A percentile compares a stretch with the other conserved stretches of the same genome.
Conservation (phyloP, 352 stramenopile species). For the Phytophthora tentaculata region DNA sequence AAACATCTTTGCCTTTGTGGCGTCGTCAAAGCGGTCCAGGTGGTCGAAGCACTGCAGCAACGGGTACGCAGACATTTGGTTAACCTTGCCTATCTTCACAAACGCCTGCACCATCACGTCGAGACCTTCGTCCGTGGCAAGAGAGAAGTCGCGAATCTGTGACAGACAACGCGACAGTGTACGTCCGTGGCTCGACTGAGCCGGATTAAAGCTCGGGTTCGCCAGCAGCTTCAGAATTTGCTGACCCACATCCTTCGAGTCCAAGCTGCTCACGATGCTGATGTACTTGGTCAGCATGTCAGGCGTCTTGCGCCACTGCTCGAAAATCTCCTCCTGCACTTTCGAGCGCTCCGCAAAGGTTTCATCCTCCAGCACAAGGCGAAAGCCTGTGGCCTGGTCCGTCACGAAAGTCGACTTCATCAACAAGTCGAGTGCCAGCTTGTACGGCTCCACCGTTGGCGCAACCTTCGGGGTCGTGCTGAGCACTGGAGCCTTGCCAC, state of each 20-base stretch:
- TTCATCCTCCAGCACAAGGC: conserved; percentile 71
- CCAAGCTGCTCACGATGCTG: conserved; percentile 68
- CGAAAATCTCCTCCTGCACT: conserved; percentile 73
- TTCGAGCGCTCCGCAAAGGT: conserved; percentile 58
- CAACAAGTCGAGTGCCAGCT: conserved; percentile 64
- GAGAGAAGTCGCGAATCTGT: conserved; percentile 77
- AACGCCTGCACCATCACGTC: conserved; percentile 79
- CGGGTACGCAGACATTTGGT: conserved; percentile 86
- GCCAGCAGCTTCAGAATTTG: conserved; percentile 73
- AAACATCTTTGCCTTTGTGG: conserved; percentile 61
- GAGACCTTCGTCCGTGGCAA: conserved; percentile 78
- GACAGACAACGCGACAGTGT: conserved; percentile 68
- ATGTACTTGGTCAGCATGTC: conserved; percentile 88
- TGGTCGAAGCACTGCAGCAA: conserved; percentile 85
- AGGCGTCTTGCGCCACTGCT: conserved; percentile 71
- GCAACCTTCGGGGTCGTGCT: conserved; percentile 45
- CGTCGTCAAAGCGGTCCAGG: conserved; percentile 71
- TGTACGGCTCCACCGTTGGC: conserved; percentile 51
- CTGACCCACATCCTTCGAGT: conserved; percentile 67
- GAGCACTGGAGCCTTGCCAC: conserved; percentile 54
- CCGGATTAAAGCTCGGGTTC: conserved; percentile 78
- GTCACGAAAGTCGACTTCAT: conserved; percentile 74
- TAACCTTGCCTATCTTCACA: conserved; percentile 83
- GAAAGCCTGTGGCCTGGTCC: conserved; percentile 67
- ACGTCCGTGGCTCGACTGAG: conserved; percentile 76